phyloP scores from a whole-genome alignment of 352 stramenopile genomes.

The Globisporangium lucens region DNA sequence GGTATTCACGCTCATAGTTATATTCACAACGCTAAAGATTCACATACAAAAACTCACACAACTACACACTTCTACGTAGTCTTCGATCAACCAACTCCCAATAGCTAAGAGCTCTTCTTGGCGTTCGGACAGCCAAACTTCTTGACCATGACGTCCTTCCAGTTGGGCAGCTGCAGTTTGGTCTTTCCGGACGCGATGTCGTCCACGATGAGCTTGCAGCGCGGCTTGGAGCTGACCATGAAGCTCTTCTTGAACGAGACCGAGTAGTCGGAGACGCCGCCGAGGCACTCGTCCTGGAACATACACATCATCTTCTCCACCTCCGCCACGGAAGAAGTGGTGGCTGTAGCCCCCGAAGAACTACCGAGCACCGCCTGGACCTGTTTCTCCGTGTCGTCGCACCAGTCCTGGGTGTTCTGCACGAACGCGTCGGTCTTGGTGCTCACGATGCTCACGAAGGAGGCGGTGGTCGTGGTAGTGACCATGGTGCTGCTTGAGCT shows the following conservation, averaged over 20 bases:
- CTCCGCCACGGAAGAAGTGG: constrained; percentile 25
- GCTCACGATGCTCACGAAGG: constrained; percentile 10
- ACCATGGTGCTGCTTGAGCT: neutral
- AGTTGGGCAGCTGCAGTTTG: constrained; percentile 23
- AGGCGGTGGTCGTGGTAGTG: neutral
- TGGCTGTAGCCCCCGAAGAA: neutral
- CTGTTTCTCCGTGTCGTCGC: constrained; percentile 11
- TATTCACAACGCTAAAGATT: neutral
- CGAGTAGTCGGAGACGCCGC: constrained; percentile 39
- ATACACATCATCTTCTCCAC: constrained; percentile 47
- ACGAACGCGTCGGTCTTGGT: constrained; percentile 1
- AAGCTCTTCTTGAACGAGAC: constrained; percentile 42
- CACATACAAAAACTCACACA: neutral
- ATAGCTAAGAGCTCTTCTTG: neutral
- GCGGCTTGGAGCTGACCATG: constrained; percentile 27
- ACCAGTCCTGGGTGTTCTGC: constrained; percentile 11
- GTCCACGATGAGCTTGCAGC: constrained; percentile 51
- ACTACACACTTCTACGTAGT: neutral
- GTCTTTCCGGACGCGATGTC: constrained; percentile 32
- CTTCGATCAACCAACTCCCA: neutral
- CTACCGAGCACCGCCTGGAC: neutral
- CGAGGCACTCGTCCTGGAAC: constrained; percentile 51
- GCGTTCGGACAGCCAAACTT: constrained; percentile 43
- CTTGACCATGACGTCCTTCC: constrained; percentile 34
- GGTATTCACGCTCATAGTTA: neutral